These are phyloP conservation scores for Wallacemonas sp. DNA, from an alignment of 208 protist species.

Conservation along the genomic window DNA sequence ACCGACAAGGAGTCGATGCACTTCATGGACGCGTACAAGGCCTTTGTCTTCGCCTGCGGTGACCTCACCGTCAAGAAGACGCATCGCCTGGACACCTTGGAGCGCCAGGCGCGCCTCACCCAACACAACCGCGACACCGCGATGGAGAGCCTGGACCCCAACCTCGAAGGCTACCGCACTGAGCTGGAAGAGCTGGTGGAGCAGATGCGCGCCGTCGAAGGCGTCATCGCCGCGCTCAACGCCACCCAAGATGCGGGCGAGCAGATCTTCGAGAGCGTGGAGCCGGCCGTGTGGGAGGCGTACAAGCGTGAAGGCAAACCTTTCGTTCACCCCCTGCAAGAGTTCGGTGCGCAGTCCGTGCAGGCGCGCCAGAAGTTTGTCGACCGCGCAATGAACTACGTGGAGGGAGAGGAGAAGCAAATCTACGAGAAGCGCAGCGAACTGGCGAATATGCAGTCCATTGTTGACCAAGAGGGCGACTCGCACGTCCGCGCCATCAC, in stretches of 20 bases:
- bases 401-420: slow-evolving; percentile 79
- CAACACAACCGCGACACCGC: slow-evolving; percentile 78
- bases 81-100: slow-evolving; percentile 81
- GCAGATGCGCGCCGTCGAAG: slow-evolving; percentile 71
- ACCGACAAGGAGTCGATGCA: slow-evolving; percentile 45
- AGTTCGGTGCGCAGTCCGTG: slow-evolving; percentile 65
- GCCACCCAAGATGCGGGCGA: slow-evolving; percentile 79
- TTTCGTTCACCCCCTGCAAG: slow-evolving; percentile 81
- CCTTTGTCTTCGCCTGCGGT: slow-evolving; percentile 66
- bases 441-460: slow-evolving; percentile 55
- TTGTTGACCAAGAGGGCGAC: slow-evolving; percentile 59
- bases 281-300: slow-evolving; percentile 43
- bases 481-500: slow-evolving; percentile 45
- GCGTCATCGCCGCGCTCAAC: slow-evolving; percentile 79
- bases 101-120: slow-evolving; percentile 76
- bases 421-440: slow-evolving; percentile 53
- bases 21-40: slow-evolving; percentile 63
- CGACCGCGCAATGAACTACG: slow-evolving; percentile 71
- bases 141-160: slow-evolving; percentile 87
- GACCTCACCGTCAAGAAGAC: slow-evolving; percentile 86
- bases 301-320: slow-evolving; percentile 33
- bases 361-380: slow-evolving; percentile 69
- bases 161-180: slow-evolving; percentile 61
- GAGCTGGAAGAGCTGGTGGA: slow-evolving; percentile 67
- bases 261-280: slow-evolving; percentile 76